Conservation (phyloP, 345 rosid genomes). For the Euclidium syriacum region DNA sequence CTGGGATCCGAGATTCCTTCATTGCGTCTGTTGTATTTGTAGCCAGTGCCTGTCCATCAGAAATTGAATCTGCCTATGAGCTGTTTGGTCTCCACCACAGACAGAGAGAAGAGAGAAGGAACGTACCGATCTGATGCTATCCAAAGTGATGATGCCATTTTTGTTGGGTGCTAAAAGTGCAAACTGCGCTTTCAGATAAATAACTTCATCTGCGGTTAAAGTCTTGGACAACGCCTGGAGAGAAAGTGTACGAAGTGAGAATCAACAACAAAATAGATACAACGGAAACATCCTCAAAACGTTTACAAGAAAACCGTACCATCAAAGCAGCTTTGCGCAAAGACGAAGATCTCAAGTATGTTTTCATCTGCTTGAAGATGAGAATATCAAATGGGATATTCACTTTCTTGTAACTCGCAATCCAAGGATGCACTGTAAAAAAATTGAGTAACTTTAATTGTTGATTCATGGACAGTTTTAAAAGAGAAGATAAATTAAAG, state of each 20-base stretch:
- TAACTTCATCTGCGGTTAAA: conserved; percentile 52
- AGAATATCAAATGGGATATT: conserved; percentile 75
- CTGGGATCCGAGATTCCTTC: conserved; percentile 77
- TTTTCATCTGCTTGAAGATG: conserved; percentile 66
- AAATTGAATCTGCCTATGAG: conserved; percentile 8
- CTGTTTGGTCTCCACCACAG: conserved; percentile 9
- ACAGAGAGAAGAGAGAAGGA: neutral
- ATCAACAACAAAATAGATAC: neutral
- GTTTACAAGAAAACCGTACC: conserved; percentile 37
- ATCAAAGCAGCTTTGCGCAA: conserved; percentile 85
- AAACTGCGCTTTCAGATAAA: conserved; percentile 72
- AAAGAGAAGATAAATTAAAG: conserved; percentile 13
- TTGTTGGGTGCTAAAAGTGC: conserved; percentile 63
- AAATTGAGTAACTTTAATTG: neutral
- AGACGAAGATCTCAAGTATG: conserved; percentile 78
- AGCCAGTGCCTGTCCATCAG: conserved; percentile 57
- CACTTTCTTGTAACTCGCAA: conserved; percentile 38
- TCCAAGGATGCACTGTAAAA: conserved; percentile 92
- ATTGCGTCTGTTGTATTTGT: conserved; percentile 84
- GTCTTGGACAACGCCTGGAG: conserved; percentile 88
- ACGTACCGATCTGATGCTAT: conserved; percentile 62
- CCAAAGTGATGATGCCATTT: conserved; percentile 59
- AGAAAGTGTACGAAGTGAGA: neutral
- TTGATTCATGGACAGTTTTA: neutral
- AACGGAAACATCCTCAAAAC: conserved; percentile 8